A percentile compares a stretch with the other conserved stretches of the same genome.
phyloP scores from a whole-genome alignment of 176 grass and related monocot species.

The Guadua angustifolia region DNA sequence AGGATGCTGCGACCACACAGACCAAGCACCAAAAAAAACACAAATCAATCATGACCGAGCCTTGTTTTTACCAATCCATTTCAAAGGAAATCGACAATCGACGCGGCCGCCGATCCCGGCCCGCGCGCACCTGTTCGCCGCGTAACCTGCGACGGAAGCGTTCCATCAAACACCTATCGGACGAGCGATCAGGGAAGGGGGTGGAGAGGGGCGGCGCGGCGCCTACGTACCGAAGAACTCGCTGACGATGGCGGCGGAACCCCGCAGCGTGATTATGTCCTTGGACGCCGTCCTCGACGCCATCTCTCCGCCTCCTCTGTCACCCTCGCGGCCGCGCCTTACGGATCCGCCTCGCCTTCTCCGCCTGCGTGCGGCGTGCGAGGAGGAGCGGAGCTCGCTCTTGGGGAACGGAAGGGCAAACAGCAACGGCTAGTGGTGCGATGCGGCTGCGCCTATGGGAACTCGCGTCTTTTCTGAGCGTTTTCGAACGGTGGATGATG shows the following conservation, averaged over 20 bases:
- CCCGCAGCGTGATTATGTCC: conserved; percentile 98
- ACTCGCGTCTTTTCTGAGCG: conserved; percentile 23
- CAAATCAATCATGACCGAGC: background rate
- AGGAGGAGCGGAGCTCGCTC: background rate
- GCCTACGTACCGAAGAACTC: conserved; percentile 91
- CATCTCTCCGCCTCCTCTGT: conserved; percentile 44
- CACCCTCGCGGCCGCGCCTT: conserved; percentile 7
- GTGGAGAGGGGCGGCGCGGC: background rate
- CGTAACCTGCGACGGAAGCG: conserved; percentile 74
- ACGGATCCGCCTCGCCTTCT: conserved; percentile 10
- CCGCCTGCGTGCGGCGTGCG: conserved; percentile 26
- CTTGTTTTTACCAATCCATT: background rate
- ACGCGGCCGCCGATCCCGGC: background rate
- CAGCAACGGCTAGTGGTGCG: conserved; percentile 44
- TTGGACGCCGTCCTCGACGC: conserved; percentile 85
- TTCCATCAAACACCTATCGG: conserved; percentile 31
- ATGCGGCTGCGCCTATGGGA: conserved; percentile 20
- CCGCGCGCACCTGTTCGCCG: conserved; percentile 76
- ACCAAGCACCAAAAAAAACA: background rate
- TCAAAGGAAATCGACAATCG: background rate
- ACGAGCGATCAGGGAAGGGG: background rate
- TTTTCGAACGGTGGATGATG: conserved; percentile 37
- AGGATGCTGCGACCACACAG: conserved; percentile 68
- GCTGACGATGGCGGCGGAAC: conserved; percentile 96
- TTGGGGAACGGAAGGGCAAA: background rate